Evolutionary conservation across 2,329 filamentous ascomycete genomes (phyloP).

Genomic region (Neonectria ditissima): DNA sequence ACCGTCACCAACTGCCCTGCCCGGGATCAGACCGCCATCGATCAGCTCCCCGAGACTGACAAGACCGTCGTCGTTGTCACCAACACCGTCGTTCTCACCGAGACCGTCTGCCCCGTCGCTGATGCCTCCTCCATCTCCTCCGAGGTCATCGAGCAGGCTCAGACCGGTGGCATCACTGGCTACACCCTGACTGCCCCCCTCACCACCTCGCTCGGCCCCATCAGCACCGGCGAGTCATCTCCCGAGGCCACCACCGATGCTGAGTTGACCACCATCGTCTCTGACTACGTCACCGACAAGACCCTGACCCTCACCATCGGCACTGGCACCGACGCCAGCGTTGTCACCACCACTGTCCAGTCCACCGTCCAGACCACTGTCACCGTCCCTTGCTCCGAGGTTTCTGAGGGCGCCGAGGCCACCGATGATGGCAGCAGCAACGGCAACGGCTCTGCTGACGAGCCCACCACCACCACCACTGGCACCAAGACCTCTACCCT

Average conservation of each 20-base stretch:
- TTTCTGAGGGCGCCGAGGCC: constrained; percentile 29
- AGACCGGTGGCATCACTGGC: constrained; percentile 53
- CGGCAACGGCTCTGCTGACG: constrained; percentile 34
- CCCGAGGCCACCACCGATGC: constrained; percentile 19
- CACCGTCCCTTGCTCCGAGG: constrained; percentile 44
- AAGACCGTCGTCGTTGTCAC: constrained; percentile 52
- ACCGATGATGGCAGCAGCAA: constrained; percentile 34
- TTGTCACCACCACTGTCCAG: constrained; percentile 59
- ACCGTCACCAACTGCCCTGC: constrained; percentile 68
- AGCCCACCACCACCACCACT: constrained; percentile 53
- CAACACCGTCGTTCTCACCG: constrained; percentile 54
- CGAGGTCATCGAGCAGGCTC: constrained; percentile 51
- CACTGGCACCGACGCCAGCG: constrained; percentile 44
- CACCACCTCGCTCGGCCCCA: constrained; percentile 38
- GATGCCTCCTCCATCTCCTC: constrained; percentile 56
- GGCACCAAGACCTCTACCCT: constrained; percentile 51
- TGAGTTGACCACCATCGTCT: constrained; percentile 42
- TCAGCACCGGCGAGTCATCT: constrained; percentile 48
- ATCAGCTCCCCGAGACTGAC: constrained; percentile 51
- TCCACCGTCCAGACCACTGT: constrained; percentile 56
- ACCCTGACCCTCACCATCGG: constrained; percentile 52
- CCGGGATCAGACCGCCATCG: constrained; percentile 47
- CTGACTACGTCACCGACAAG: constrained; percentile 48
- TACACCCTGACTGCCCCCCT: constrained; percentile 43
- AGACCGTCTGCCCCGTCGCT: constrained; percentile 59